These are phyloP conservation scores for Schizophyllum commune DNA, from an alignment of 1,284 basidiomycete species.

Conservation along the genomic window DNA sequence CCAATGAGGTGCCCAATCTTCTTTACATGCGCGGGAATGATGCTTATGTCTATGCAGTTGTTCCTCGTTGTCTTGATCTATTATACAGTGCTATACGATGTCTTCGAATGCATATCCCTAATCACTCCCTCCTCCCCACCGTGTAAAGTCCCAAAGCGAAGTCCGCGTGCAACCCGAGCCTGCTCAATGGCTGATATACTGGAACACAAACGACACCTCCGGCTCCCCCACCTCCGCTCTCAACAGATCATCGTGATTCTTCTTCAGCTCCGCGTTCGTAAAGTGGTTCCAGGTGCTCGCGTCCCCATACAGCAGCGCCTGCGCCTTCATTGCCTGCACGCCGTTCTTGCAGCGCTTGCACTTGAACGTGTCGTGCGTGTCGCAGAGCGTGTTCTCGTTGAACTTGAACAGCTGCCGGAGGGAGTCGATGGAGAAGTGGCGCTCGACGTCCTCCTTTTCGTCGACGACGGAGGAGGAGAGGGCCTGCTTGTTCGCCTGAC, in stretches of 20 bases:
- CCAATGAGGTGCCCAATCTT: conserved; percentile 30
- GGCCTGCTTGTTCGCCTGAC: conserved; percentile 94
- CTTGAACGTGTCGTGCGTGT: conserved; percentile 98
- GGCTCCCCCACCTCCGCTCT: conserved; percentile 81
- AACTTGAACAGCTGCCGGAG: conserved; percentile 90
- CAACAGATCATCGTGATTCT: conserved; percentile 93
- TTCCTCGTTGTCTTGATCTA: not conserved
- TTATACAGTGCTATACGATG: not conserved
- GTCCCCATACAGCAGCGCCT: conserved; percentile 91
- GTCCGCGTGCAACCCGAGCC: not conserved
- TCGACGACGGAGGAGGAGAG: conserved; percentile 97
- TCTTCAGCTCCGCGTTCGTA: conserved; percentile 79
- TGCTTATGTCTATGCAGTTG: not conserved
- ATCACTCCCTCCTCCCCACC: conserved; percentile 1
- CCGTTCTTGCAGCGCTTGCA: conserved; percentile 92
- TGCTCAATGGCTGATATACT: conserved; percentile 74
- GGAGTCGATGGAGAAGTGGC: conserved; percentile 90
- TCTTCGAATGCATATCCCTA: not conserved
- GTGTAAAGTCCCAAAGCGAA: not conserved
- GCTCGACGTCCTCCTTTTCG: conserved; percentile 92
- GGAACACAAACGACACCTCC: conserved; percentile 89
- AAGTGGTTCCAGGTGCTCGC: conserved; percentile 99
- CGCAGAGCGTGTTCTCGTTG: conserved; percentile 82
- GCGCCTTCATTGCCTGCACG: conserved; percentile 76
- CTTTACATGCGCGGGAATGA: not conserved